Evolutionary conservation across 768 basidiomycete species (phyloP).

Genomic region (Vararia minispora): DNA sequence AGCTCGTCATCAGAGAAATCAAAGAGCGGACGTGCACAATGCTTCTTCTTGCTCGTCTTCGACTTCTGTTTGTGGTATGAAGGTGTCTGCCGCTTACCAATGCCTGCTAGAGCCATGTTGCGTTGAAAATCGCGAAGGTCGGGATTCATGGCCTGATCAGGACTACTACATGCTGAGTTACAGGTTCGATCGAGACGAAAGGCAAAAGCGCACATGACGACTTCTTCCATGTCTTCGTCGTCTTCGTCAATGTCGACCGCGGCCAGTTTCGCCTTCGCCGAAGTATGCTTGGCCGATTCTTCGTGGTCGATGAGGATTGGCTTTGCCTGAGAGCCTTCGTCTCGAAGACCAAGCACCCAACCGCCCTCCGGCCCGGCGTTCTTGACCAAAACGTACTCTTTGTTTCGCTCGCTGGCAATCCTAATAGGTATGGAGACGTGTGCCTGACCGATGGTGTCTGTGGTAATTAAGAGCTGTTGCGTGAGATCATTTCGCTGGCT

Average conservation of each 20-base stretch:
- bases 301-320: slow-evolving; percentile 81
- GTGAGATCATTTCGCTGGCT: slow-evolving; percentile 84
- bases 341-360: slow-evolving; percentile 89
- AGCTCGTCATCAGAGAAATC: slow-evolving; percentile 38
- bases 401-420: slow-evolving; percentile 91
- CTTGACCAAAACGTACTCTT: slow-evolving; percentile 90
- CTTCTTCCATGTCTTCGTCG: slow-evolving; percentile 62
- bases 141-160: slow-evolving; percentile 31
- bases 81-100: slow-evolving; percentile 38
- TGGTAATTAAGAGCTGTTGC: slow-evolving; percentile 85
- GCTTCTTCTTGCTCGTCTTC: slow-evolving; percentile 25
- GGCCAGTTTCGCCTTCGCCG: too few relatives aligned
- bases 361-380: slow-evolving; percentile 82
- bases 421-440: slow-evolving; percentile 85
- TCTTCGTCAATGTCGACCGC: slow-evolving; percentile 22
- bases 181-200: not conserved
- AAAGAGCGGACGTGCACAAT: slow-evolving; percentile 38
- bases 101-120: slow-evolving; percentile 48
- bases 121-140: slow-evolving; percentile 56
- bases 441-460: slow-evolving; percentile 85
- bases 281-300: slow-evolving; percentile 20
- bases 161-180: slow-evolving; percentile 9
- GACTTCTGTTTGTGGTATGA: slow-evolving; percentile 26
- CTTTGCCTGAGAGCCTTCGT: slow-evolving; percentile 73
- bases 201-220: slow-evolving; percentile 42